Base-by-base conservation (phyloP, 2,329 filamentous ascomycete species). In the Ophiocordyceps sinensis region DNA sequence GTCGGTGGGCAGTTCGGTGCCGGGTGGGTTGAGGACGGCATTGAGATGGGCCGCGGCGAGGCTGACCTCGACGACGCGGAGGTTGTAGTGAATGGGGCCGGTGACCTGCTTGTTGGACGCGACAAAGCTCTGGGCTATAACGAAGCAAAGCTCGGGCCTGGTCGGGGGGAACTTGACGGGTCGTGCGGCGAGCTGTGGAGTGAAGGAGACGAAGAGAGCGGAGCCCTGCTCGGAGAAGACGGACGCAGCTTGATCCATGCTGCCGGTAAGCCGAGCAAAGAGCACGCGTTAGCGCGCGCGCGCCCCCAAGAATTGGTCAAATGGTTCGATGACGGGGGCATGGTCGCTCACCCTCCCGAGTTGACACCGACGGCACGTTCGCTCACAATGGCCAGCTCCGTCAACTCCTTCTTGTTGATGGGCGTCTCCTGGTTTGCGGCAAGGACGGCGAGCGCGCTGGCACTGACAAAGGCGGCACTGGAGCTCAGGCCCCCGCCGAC, bases 231-330 rank as follows among this genome's bases (percentile, higher is more conserved):
- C 73, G 0, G 87, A 89, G 63, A 98, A 91, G 47, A 98, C 89
- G 0, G 89, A 96, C 29, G 91, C 91, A 13, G 87, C 81, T 65
- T 98, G 91, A 56, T 98, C 91, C 91, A 98, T 96, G 42, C 88
- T 86, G 46, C 45, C 26, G 43, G 36, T 1, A 43, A 23, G 11
- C 23, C 5, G 23, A 26, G 23, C 2, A 26, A 26, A 26, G 23
- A 9, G 23, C 9, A 9, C 19, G 23, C 19, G 35, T 30, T 14
- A 31, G 13, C 31, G 23, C 26, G n/a, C 30, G 38, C 28, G 36
- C 30, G 38, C 28, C 35, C 38, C 51, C 4, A 30, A 30, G 30
- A 5, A 15, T 17, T 17, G 32, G 17, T 15, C 7, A 11, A 30
- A 13, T 10, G 30, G 30, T 4, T 32, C 8, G 30, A 14, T 10